Base-by-base conservation (phyloP, 768 basidiomycete genomes). In the Podaxis sp. region DNA sequence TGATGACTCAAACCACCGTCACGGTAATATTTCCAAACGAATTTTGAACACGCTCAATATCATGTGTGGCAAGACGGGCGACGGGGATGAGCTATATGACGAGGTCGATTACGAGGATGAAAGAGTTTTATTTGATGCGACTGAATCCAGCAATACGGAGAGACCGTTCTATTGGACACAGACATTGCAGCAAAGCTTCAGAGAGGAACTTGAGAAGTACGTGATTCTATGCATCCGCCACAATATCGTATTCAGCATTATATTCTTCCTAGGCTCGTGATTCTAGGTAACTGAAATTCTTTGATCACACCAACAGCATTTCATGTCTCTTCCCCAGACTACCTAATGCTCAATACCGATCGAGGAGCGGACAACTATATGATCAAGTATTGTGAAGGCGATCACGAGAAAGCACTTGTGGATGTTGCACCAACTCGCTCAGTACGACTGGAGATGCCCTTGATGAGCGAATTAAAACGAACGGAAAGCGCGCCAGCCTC, bases 341-440 rank as follows among this genome's bases (percentile, higher is more conserved):
- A 90, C 73, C 79, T 96, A 47, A 95, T 95, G 89, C 84, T 93
- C 55, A 95, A 95, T 71, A 95, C 94, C 18, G 93, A 94, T 69
- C 85, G 93, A 54, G 88, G 82, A 38, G 88, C 91, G 0, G 92
- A 93, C 76, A 93, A 93, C 71, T 94, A 90, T 72, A 94, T 94
- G 92, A 89, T 94, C 74, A 93, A 91, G 71, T 91, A 88, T 69
- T 93, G 92, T 69, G 89, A 91, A 73, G 88, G 82, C 47, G 86
- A 84, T 42, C 89, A 90, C 60, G 90, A 91, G 64, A 91, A 89
- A 69, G 75, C 86, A 0, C 78, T 90, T 47, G 86, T 93, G 28
- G 88, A 91, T 61, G 85, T 91, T 25, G 91, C 90, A 0, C 91
- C 91, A 9, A 83, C 88, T 46, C 85, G 84, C 32, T 85, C 85